Conservation (phyloP, 2,329 filamentous ascomycete species). For the Fusarium sarcochroum region DNA sequence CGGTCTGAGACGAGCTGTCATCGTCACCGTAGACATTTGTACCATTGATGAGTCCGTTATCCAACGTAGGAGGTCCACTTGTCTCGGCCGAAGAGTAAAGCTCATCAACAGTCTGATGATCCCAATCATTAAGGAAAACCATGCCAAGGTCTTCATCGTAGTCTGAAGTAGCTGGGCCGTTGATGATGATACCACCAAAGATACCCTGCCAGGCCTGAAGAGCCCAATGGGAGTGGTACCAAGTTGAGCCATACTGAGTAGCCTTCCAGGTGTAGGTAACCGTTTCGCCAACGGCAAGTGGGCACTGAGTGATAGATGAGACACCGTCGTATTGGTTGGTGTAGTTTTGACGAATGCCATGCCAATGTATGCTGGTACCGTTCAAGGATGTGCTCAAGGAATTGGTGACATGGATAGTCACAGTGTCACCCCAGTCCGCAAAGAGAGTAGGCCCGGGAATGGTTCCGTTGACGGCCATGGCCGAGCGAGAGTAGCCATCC, state of each 20-base stretch:
- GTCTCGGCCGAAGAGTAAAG: slow-evolving; percentile 46
- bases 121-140: slow-evolving; percentile 72
- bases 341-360: slow-evolving; percentile 71
- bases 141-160: slow-evolving; percentile 76
- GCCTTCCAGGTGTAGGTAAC: slow-evolving; percentile 71
- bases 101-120: slow-evolving; percentile 60
- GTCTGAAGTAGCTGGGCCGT: slow-evolving; percentile 69
- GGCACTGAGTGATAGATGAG: slow-evolving; percentile 63
- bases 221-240: slow-evolving; percentile 74
- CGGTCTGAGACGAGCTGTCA: slow-evolving; percentile 40
- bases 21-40: slow-evolving; percentile 56
- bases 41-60: slow-evolving; percentile 63
- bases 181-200: slow-evolving; percentile 72
- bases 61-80: slow-evolving; percentile 54
- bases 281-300: slow-evolving; percentile 63
- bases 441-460: slow-evolving; percentile 72
- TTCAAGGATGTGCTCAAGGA: slow-evolving; percentile 58
- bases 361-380: slow-evolving; percentile 74
- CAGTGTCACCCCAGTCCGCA: slow-evolving; percentile 65
- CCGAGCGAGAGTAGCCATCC: slow-evolving; percentile 60
- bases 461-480: slow-evolving; percentile 67
- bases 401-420: slow-evolving; percentile 70
- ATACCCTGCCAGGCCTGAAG: slow-evolving; percentile 67
- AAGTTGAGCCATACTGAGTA: slow-evolving; percentile 67
- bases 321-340: slow-evolving; percentile 71